A percentile compares a stretch with the other conserved stretches of the same genome.
phyloP scores from a whole-genome alignment of 2,329 filamentous ascomycete genomes.

The Monosporascus sp. region DNA sequence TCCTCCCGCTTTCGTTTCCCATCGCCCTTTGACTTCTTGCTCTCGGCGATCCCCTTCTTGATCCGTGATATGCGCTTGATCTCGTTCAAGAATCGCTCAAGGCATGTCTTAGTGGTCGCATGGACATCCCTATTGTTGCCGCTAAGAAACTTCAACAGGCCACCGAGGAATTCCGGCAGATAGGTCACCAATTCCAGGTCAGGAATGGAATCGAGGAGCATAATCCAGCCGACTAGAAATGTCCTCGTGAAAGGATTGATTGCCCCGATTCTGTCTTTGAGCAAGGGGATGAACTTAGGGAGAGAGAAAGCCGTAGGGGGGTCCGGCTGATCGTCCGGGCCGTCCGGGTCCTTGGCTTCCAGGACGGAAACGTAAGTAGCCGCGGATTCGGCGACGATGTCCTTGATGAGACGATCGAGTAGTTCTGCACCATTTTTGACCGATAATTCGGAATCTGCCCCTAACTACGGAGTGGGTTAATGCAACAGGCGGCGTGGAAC shows the following conservation, averaged over 20 bases:
- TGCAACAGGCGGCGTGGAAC: slow-evolving; percentile 5
- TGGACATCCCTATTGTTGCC: slow-evolving; percentile 93
- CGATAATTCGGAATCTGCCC: slow-evolving; percentile 90
- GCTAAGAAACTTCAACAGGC: slow-evolving; percentile 84
- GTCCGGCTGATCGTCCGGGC: slow-evolving; percentile 35
- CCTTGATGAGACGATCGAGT: slow-evolving; percentile 88
- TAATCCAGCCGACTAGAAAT: slow-evolving; percentile 95
- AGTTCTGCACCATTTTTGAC: slow-evolving; percentile 98
- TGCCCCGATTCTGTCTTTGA: slow-evolving; percentile 91
- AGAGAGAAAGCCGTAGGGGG: slow-evolving; percentile 88
- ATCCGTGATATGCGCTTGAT: slow-evolving; percentile 92
- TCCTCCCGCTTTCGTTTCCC: slow-evolving; percentile 64
- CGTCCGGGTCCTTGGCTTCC: slow-evolving; percentile 44
- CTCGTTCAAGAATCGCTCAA: slow-evolving; percentile 87
- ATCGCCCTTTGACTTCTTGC: slow-evolving; percentile 64
- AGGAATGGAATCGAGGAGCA: slow-evolving; percentile 88
- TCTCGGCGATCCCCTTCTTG: slow-evolving; percentile 88
- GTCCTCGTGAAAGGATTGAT: slow-evolving; percentile 91
- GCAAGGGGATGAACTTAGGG: slow-evolving; percentile 80
- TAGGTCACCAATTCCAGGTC: slow-evolving; percentile 92
- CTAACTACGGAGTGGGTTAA: slow-evolving; percentile 55
- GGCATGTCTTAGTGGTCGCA: slow-evolving; percentile 78
- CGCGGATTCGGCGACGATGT: slow-evolving; percentile 92
- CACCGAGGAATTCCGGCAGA: slow-evolving; percentile 84
- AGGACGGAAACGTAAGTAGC: slow-evolving; percentile 91